Percentiles rank a stretch among this genome's conserved stretches.
These are phyloP conservation scores for Sisymbrium altissimum DNA, from an alignment of 345 rosid species.

Conservation along the genomic window DNA sequence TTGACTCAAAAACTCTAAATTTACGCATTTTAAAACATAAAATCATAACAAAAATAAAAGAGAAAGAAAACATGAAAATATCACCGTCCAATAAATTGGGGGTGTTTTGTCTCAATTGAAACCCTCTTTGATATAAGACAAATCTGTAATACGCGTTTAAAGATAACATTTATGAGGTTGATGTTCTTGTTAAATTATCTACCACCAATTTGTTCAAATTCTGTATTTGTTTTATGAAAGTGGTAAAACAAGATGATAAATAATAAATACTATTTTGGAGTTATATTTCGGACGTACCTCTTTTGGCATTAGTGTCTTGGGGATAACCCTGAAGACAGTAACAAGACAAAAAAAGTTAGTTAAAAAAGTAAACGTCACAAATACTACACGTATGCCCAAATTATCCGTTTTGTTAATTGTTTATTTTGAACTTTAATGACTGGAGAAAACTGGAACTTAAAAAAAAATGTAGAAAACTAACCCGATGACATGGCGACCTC, in stretches of 20 bases:
- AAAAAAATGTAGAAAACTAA: slow-evolving; percentile 22
- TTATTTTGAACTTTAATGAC: background rate
- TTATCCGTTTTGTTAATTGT: background rate
- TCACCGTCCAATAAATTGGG: slow-evolving; percentile 30
- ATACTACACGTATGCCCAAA: slow-evolving; percentile 11
- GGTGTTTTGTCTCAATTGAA: slow-evolving; percentile 27
- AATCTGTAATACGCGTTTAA: slow-evolving; percentile 27
- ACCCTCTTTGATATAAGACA: slow-evolving; percentile 35
- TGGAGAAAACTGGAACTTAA: background rate
- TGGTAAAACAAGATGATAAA: background rate
- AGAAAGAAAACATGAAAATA: slow-evolving; percentile 20
- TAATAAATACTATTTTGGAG: slow-evolving; percentile 7
- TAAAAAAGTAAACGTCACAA: slow-evolving; percentile 23
- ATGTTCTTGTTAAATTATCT: slow-evolving; percentile 37
- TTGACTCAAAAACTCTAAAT: background rate
- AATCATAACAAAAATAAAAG: background rate
- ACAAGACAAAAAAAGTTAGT: slow-evolving; percentile 34
- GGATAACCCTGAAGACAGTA: slow-evolving; percentile 60
- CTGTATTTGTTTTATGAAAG: background rate
- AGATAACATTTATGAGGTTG: slow-evolving; percentile 65
- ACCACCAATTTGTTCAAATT: slow-evolving; percentile 32
- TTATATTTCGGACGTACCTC: slow-evolving; percentile 48
- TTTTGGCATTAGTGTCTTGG: slow-evolving; percentile 68
- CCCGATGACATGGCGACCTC: slow-evolving; percentile 95
- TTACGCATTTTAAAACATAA: background rate